Percentiles rank a stretch among this genome's conserved stretches.
Conservation (phyloP, 306 rosid species). For the Casuarina equisetifolia region DNA sequence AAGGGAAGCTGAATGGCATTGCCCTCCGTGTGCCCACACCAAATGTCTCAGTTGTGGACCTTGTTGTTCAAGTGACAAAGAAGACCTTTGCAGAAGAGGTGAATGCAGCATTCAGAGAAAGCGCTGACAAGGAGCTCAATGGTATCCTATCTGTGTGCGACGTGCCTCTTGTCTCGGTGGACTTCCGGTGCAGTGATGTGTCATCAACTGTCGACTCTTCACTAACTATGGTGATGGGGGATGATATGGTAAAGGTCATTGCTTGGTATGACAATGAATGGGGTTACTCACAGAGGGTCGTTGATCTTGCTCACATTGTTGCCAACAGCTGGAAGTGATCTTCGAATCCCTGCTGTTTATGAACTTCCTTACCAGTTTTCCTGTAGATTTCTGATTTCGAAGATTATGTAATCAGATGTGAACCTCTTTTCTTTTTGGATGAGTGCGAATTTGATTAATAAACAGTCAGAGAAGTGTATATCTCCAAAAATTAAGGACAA, state of each 20-base stretch:
- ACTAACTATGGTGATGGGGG: constrained; percentile 97
- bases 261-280: constrained; percentile 99
- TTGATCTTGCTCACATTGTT: constrained; percentile 96
- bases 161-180: constrained; percentile 95
- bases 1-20: constrained; percentile 91
- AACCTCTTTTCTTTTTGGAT: background rate
- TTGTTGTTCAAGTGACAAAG: constrained; percentile 88
- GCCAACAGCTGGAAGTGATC: constrained; percentile 87
- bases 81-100: constrained; percentile 97
- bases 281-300: constrained; percentile 99
- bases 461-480: background rate
- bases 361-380: constrained; percentile 12
- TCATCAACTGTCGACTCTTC: constrained; percentile 97
- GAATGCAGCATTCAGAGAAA: constrained; percentile 87
- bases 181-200: constrained; percentile 87
- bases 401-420: background rate
- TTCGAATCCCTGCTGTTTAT: constrained; percentile 1
- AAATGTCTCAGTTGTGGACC: constrained; percentile 92
- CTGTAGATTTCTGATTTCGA: constrained; percentile 4
- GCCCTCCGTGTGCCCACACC: constrained; percentile 99
- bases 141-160: constrained; percentile 90
- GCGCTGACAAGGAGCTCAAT: constrained; percentile 68
- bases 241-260: constrained; percentile 96
- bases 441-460: background rate
- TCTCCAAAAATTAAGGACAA: too few species aligned